Evolutionary conservation across 257 asterid genomes (phyloP).

Genomic region (Nicotiana benthamiana): DNA sequence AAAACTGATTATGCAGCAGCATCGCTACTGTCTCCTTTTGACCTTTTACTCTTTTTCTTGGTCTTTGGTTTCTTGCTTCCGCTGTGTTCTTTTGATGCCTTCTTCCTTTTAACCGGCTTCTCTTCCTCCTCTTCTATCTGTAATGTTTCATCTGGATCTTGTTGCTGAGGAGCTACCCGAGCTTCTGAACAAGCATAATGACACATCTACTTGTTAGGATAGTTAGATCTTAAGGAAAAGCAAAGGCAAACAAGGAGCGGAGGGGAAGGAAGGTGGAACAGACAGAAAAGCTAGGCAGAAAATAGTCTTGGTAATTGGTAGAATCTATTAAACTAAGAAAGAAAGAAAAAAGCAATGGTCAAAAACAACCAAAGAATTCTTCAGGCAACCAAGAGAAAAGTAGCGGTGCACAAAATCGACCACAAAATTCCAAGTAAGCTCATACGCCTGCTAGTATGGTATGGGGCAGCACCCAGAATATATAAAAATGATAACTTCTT

Average conservation of each 20-base stretch:
- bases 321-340: neutral
- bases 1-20: neutral
- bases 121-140: constrained; percentile 21
- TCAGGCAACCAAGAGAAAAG: neutral
- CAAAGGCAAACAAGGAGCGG: neutral
- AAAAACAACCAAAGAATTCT: neutral
- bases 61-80: constrained; percentile 38
- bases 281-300: neutral
- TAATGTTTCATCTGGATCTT: constrained; percentile 11
- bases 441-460: neutral
- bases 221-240: neutral
- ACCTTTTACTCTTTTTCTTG: constrained; percentile 31
- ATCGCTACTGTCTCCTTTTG: constrained; percentile 1
- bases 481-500: neutral
- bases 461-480: neutral
- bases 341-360: neutral
- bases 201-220: neutral
- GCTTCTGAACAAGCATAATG: constrained; percentile 11
- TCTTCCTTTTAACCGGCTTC: constrained; percentile 32
- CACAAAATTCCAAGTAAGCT: neutral
- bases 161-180: constrained; percentile 16
- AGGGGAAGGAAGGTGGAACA: neutral
- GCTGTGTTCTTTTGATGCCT: constrained; percentile 17
- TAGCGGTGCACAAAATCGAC: neutral
- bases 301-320: neutral